A percentile compares a stretch with the other conserved stretches of the same genome.
These are phyloP conservation scores for Salix udensis DNA, from an alignment of 345 rosid species.

Conservation along the genomic window DNA sequence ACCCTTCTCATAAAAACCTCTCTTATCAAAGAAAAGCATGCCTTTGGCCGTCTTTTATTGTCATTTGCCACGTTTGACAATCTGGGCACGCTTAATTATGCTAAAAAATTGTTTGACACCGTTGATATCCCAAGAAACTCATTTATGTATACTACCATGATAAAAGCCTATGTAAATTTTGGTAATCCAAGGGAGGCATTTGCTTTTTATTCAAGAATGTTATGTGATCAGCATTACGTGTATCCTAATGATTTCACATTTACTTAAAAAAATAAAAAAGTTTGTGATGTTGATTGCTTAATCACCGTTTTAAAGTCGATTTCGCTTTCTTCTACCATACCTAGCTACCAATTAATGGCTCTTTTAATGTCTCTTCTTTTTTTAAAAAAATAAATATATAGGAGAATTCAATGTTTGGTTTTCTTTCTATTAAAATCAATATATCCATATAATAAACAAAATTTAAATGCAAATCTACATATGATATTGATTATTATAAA, in stretches of 20 bases:
- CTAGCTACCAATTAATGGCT: no score
- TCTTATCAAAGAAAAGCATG: conserved; percentile 18
- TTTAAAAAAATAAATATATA: no score
- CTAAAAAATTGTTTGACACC: conserved; percentile 11
- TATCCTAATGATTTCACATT: conserved; percentile 20
- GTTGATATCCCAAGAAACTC: conserved; percentile 7
- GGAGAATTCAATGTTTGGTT: no score
- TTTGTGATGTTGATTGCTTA: no score
- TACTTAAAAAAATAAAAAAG: not conserved
- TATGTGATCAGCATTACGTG: not conserved
- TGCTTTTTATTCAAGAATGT: conserved; percentile 13
- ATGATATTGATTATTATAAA: no score
- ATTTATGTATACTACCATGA: conserved; percentile 18
- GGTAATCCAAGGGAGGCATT: conserved; percentile 20
- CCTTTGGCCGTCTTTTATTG: conserved; percentile 20
- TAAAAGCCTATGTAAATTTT: conserved; percentile 8
- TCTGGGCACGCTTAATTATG: conserved; percentile 6
- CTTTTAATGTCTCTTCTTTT: no score
- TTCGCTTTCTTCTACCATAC: no score
- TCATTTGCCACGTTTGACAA: conserved; percentile 11
- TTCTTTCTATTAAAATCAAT: no score
- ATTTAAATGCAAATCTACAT: no score
- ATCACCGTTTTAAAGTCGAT: no score
- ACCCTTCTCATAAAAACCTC: conserved; percentile 23
- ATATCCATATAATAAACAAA: no score